Evolutionary conservation across 1,284 basidiomycete genomes (phyloP).

Genomic region (Tylopilus sp.): DNA sequence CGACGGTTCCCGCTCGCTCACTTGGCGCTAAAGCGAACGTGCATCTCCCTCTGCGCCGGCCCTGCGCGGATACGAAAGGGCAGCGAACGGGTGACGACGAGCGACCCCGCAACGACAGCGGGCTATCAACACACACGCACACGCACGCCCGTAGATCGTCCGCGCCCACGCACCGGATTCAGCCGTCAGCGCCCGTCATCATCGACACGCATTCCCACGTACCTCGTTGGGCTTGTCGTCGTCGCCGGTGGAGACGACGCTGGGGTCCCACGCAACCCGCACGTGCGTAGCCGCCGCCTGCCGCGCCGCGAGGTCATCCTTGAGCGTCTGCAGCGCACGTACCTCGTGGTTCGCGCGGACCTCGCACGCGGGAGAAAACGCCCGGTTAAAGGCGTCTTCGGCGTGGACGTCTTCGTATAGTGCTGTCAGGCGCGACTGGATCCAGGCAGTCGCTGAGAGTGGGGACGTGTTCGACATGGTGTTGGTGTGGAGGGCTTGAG

Average conservation of each 20-base stretch:
- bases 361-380: conserved; percentile 35
- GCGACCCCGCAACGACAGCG: conserved; percentile 41
- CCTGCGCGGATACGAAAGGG: conserved; percentile 44
- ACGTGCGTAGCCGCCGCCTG: conserved; percentile 18
- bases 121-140: no score
- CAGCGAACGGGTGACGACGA: conserved; percentile 41
- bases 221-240: conserved; percentile 21
- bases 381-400: conserved; percentile 24
- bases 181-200: no score
- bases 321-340: conserved; percentile 32
- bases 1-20: conserved; percentile 17
- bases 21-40: conserved; percentile 44
- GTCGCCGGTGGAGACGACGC: conserved; percentile 31
- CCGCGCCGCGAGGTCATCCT: conserved; percentile 22
- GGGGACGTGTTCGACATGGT: neutral
- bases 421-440: conserved; percentile 24
- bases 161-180: no score
- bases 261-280: conserved; percentile 35
- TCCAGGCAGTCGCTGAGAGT: conserved; percentile 17
- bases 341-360: conserved; percentile 35
- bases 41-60: conserved; percentile 38
- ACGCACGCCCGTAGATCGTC: neutral
- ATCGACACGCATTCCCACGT: conserved; percentile 1
- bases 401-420: conserved; percentile 29
- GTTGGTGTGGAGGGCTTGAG: neutral